A percentile compares a stretch with the other conserved stretches of the same genome.
Conservation (phyloP, 768 basidiomycete species). For the Rhodotorula toruloides region DNA sequence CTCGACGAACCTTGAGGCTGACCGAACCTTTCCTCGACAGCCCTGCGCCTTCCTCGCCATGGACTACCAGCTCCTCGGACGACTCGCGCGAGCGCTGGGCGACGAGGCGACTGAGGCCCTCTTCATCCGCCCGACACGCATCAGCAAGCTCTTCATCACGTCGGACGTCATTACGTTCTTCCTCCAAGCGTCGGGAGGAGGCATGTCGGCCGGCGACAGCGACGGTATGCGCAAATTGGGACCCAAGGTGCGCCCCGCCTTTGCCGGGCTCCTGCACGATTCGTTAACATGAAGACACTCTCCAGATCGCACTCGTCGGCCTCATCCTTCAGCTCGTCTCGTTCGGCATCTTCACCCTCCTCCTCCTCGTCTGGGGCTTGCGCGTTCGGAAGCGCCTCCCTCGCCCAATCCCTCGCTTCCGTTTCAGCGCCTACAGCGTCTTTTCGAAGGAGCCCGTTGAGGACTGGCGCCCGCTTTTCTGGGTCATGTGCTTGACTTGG, state of each 20-base stretch:
- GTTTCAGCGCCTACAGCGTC: neutral
- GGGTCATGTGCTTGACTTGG: slow-evolving; percentile 13
- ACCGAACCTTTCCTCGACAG: neutral
- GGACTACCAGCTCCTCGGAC: slow-evolving; percentile 34
- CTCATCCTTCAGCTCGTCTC: slow-evolving; percentile 33
- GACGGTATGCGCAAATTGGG: neutral
- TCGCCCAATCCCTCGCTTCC: neutral
- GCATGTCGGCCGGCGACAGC: neutral
- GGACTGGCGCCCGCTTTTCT: slow-evolving; percentile 27
- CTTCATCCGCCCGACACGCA: neutral
- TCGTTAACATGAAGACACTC: neutral
- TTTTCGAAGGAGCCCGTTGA: neutral
- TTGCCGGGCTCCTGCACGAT: too few species aligned
- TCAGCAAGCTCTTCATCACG: slow-evolving; percentile 17
- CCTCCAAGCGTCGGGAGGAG: slow-evolving; percentile 25
- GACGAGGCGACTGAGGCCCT: slow-evolving; percentile 24
- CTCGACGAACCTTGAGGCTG: too few species aligned
- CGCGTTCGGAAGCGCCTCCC: slow-evolving; percentile 14
- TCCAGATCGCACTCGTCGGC: slow-evolving; percentile 31
- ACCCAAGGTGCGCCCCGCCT: too few species aligned
- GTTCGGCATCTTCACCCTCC: slow-evolving; percentile 27
- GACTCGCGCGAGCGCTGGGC: slow-evolving; percentile 17
- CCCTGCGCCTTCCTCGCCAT: slow-evolving; percentile 37
- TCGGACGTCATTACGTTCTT: slow-evolving; percentile 33
- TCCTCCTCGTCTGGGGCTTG: slow-evolving; percentile 25